These are phyloP conservation scores for Apiospora hydei DNA, from an alignment of 2,329 filamentous ascomycete species.

Conservation along the genomic window DNA sequence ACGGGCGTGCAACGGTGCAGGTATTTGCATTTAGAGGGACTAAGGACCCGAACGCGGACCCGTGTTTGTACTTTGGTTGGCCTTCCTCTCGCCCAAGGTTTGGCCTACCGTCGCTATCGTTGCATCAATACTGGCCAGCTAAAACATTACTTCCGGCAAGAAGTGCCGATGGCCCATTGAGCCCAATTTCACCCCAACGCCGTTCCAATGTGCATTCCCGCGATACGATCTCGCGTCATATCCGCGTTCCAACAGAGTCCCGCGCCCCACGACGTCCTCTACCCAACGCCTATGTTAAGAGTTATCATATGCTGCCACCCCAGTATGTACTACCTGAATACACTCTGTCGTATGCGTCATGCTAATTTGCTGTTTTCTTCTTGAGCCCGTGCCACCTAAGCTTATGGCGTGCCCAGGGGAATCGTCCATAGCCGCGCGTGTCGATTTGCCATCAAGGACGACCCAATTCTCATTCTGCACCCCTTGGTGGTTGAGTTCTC, in stretches of 20 bases:
- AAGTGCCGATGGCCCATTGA: background rate
- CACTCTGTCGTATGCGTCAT: conserved; percentile 21
- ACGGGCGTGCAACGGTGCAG: background rate
- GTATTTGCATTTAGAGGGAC: conserved; percentile 3
- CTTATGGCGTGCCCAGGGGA: background rate
- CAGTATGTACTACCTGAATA: conserved; percentile 23
- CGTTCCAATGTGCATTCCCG: background rate
- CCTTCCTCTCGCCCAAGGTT: background rate
- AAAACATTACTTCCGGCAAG: conserved; percentile 5
- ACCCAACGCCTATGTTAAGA: conserved; percentile 8
- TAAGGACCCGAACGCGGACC: background rate
- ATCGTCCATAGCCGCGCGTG: background rate
- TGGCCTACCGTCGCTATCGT: background rate
- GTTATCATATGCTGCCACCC: conserved; percentile 16
- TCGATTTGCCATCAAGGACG: background rate
- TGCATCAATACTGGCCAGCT: background rate
- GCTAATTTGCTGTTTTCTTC: background rate
- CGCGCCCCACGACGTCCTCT: background rate
- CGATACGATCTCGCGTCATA: background rate
- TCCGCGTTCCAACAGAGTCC: background rate
- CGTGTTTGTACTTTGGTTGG: background rate
- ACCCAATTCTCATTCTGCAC: background rate
- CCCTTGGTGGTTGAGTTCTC: conserved; percentile 45
- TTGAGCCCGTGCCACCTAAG: background rate
- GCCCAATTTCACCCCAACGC: background rate